Evolutionary conservation across 2,329 filamentous ascomycete species (phyloP), one percentile per base, ranked within the genome.

Genomic region (Arachnopeziza araneosa): DNA sequence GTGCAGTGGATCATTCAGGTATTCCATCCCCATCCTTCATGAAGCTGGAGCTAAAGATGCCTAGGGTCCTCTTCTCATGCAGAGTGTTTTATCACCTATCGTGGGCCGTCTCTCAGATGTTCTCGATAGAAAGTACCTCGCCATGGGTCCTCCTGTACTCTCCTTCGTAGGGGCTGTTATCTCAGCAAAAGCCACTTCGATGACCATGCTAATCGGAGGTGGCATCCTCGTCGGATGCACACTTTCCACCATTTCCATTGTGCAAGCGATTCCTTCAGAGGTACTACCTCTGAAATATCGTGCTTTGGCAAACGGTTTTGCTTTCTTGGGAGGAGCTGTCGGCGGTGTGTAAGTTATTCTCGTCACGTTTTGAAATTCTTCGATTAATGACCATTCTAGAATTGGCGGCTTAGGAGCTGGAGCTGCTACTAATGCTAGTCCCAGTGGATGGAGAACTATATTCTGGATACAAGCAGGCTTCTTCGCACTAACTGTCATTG

Each of bases 391-490:
- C 3, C 8, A 22, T 52, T 23, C 50, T 14, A 60, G 54, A 19
- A 71, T 81, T n/a, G 81, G 80, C 17, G 70, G 73, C 8, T 73
- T 84, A 14, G 77, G 78, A 32, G 80, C 80, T 9, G 82, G 82
- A 2, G 80, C 76, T 9, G 76, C 83, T 1, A 82, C 81, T 0
- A 80, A 81, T 60, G 68, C 75, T 17, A 73, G 73, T 56, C 62
- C 74, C 0, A 71, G 69, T 0, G 81, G 82, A 23, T 84, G 82
- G 82, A 75, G 82, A 3, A 76, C 78, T 64, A 83, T 84, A 62
- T 84, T 82, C 67, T 84, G 82, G 82, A 80, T 84, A 14, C 81
- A 84, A 70, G 80, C 81, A 1, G 80, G 74, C 69, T 83, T 44
- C 67, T 82, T 36, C 63, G 75, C 24, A 76, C 79, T 68, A 78